phyloP scores from a whole-genome alignment of 2,329 filamentous ascomycete species.

The Ceratocystis ficicola region DNA sequence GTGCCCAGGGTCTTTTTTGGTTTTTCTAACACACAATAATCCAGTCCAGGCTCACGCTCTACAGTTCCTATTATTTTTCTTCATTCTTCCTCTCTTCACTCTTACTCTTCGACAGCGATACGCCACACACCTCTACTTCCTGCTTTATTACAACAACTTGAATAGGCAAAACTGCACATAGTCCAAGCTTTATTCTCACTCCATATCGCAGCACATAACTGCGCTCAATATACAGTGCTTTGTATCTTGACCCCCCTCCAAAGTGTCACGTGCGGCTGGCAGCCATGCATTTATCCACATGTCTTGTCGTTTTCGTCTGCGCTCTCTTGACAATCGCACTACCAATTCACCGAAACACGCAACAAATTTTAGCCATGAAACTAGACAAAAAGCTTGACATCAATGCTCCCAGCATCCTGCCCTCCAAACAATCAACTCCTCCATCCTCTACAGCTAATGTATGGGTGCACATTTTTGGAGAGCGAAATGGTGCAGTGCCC shows the following conservation, averaged over 20 bases:
- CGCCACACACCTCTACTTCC: no score
- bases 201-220: no score
- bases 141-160: no score
- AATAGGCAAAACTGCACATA: no score
- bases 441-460: background rate
- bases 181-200: background rate
- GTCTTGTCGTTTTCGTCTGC: background rate
- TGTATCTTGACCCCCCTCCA: background rate
- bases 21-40: no score
- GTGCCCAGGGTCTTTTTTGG: no score
- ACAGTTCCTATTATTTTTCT: no score
- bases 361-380: background rate
- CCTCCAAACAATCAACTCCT: background rate
- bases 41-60: no score
- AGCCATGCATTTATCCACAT: background rate
- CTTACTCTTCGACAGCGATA: no score
- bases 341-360: background rate
- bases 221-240: background rate
- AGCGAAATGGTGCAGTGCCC: constrained; percentile 16
- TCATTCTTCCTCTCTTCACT: no score
- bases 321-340: background rate
- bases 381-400: background rate
- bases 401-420: background rate
- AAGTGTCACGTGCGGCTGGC: background rate
- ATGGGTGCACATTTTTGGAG: constrained; percentile 18